Conservation (phyloP, 1,139 yeast species). For the Yamadazyma blattariae region DNA sequence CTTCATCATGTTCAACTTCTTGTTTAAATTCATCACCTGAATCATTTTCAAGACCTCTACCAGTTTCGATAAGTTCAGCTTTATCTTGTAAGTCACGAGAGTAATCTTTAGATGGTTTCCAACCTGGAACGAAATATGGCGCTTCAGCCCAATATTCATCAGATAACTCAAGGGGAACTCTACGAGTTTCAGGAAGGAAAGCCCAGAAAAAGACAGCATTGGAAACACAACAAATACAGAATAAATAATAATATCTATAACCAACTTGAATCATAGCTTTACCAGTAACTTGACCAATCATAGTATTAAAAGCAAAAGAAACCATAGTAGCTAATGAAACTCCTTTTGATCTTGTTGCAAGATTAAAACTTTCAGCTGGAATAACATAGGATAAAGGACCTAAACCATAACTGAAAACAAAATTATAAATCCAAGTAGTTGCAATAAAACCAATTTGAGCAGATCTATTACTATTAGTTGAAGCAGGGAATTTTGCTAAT, state of each 20-base stretch:
- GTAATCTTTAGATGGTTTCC: slow-evolving; percentile 18
- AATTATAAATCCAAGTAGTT: slow-evolving; percentile 36
- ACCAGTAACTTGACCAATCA: slow-evolving; percentile 35
- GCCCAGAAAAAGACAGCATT: slow-evolving; percentile 26
- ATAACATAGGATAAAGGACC: slow-evolving; percentile 34
- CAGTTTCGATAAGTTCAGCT: slow-evolving; percentile 11
- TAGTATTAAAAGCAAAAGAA: slow-evolving; percentile 27
- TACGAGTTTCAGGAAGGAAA: slow-evolving; percentile 24
- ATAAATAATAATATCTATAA: slow-evolving; percentile 12
- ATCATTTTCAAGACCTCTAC: slow-evolving; percentile 11
- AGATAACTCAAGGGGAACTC: slow-evolving; percentile 22
- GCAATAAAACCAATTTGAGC: slow-evolving; percentile 22
- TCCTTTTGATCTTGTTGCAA: slow-evolving; percentile 27
- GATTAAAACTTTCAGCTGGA: slow-evolving; percentile 23
- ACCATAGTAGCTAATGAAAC: slow-evolving; percentile 29
- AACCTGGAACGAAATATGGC: slow-evolving; percentile 18
- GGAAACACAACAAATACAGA: slow-evolving; percentile 22
- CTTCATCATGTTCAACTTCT: slow-evolving; percentile 14
- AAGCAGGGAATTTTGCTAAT: slow-evolving; percentile 16
- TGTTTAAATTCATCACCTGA: slow-evolving; percentile 13
- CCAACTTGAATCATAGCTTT: slow-evolving; percentile 26
- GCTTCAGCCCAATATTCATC: slow-evolving; percentile 22
- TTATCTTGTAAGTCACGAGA: slow-evolving; percentile 16
- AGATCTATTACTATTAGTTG: slow-evolving; percentile 12
- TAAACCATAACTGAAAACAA: slow-evolving; percentile 23